Base-by-base conservation (phyloP, 2,329 filamentous ascomycete genomes). In the Huntiella bhutanensis region DNA sequence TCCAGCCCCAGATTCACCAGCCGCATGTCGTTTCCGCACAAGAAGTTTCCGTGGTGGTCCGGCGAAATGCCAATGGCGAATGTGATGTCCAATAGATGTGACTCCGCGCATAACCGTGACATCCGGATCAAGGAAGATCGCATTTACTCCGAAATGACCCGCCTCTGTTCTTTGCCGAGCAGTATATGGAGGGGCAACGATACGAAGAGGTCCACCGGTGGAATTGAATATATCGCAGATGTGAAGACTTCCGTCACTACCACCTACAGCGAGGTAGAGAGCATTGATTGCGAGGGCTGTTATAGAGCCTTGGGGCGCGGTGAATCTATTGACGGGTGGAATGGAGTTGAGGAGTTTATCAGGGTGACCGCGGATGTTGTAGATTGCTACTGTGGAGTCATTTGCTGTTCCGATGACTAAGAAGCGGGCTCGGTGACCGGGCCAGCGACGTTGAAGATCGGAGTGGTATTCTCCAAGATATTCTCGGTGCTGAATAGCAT, bases 221-320 rank as follows among this genome's bases (percentile, higher is more conserved):
- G 88, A 96, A 1, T 80, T 84, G 41, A 98, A 66, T n/a, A 82
- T 83, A 63, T 98, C 91, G 91, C 91, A 98, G 4, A 86, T 83
- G 60, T 96, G 91, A 4, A 94, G 88, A 3, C 96, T 72, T 1
- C 91, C 88, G 61, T 98, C 91, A 53, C 82, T 94, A 19, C 91
- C 91, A 43, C 91, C 91, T 58, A 94, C 84, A 5, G 96, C 82
- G 12, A 98, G 64, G 57, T 93, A 92, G 12, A 98, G 66, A 1
- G 85, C 82, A 1, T 86, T 85, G 41, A 94, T 60, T 4, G 81
- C 91, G 12, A 98, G 62, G 51, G 0, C 86, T 83, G 13, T 96
- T 77, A 57, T 19, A 10, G 38, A 7, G 85, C 74, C 22, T 28
- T 28, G 22, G 22, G 8, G 1, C 6, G 22, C 5, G 8, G 22